Percentiles rank a stretch among this genome's conserved stretches.
phyloP scores from a whole-genome alignment of 1,284 basidiomycete species.

The Marasmius fiardii region DNA sequence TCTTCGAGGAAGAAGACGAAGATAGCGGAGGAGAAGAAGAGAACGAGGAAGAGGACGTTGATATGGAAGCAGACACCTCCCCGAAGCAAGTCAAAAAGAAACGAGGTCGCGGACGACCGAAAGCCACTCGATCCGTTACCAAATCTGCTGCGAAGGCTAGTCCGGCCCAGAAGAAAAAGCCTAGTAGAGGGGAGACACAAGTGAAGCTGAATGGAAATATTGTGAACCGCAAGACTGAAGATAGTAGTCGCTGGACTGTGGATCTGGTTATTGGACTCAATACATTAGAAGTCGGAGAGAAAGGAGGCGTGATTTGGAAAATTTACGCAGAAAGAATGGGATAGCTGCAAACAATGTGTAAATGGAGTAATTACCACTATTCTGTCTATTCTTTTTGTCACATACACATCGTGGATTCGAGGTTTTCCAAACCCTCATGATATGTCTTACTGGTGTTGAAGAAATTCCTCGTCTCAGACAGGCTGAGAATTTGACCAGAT shows the following conservation, averaged over 20 bases:
- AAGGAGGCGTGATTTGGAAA: conserved; percentile 62
- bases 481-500: no score
- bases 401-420: no score
- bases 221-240: conserved; percentile 37
- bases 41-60: conserved; percentile 38
- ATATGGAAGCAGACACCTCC: conserved; percentile 28
- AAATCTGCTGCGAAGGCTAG: conserved; percentile 24
- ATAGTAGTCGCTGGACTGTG: conserved; percentile 50
- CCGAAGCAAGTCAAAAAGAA: conserved; percentile 37
- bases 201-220: conserved; percentile 48
- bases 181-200: conserved; percentile 44
- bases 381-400: no score
- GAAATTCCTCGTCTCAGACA: no score
- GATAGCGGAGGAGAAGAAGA: conserved; percentile 46
- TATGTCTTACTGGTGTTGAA: no score
- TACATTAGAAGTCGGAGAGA: conserved; percentile 67
- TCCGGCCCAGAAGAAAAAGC: conserved; percentile 33
- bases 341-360: not conserved
- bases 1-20: conserved; percentile 45
- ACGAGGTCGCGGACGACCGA: conserved; percentile 27
- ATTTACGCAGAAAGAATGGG: conserved; percentile 52
- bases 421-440: no score
- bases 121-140: conserved; percentile 19
- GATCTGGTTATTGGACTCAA: conserved; percentile 51
- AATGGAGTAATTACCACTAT: no score